Evolutionary conservation across 2,329 filamentous ascomycete genomes (phyloP), one percentile per base, ranked within the genome.

Genomic region (Xylaria hypoxylon): DNA sequence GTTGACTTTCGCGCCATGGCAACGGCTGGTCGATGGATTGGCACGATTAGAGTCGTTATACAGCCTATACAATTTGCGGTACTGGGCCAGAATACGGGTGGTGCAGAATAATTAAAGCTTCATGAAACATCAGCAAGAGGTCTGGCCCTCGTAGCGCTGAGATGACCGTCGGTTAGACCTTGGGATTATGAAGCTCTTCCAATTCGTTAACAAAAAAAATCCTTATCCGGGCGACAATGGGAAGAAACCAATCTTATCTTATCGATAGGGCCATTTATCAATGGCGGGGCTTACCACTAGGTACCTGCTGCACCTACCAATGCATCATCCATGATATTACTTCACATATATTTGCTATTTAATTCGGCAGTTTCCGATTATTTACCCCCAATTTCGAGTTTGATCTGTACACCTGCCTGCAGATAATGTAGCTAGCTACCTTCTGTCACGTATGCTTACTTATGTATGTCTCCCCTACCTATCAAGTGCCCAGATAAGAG

Each of bases 1-100:
- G 90, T 92, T 70, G 84, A 79, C 71, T 83, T 79, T 65, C 84
- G 84, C 68, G 83, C 82, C 87, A 90, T 90, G 71, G 72, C 74
- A 73, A 62, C 57, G 51, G 59, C 44, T 56, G 56, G 42, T 35
- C 47, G 45, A 33, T 42, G 24, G n/a, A 51, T 50, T 50, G 33
- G 42, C 31, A 38, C 50, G 15, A 5, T 31, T 51, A 19, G 44
- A 28, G 44, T 58, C 33, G 45, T 15, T 53, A 42, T 44, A 42
- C 35, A 48, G 17, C 24, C 31, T 28, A n/a, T 35, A 56, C 24
- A 48, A 17, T 10, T 40, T 38, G 22, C 33, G 53, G 56, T 28
- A 56, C 62, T 13, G 31, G 33, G 10, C n/a, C 6, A 31, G 8
- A 19, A 31, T 13, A 5, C 11, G 13, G 6, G 48, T 7, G 31